Base-by-base conservation (phyloP, 805 yeast genomes). In the Lipomyces yamanashiensis region DNA sequence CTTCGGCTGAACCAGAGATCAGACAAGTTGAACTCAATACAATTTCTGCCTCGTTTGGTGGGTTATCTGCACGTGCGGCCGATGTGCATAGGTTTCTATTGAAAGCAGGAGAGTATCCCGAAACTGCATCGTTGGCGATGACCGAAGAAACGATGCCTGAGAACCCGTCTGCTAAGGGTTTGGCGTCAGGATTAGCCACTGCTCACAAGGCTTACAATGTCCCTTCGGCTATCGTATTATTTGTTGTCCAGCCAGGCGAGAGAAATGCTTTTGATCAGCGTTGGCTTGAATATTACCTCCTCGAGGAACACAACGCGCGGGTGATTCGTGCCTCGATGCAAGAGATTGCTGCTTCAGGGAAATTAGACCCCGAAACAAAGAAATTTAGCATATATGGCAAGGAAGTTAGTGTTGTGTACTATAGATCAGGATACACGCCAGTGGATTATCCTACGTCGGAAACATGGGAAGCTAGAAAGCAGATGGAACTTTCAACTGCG, bases 11-110 rank as follows among this genome's bases (percentile, higher is more conserved):
- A 8, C 63, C 59, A 19, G 76, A 76, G 13, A 88, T 93, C 71
- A 92, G 93, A 73, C 99, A 95, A 76, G 95, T 95, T 57, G 99
- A 95, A 75, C 93, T 93, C 79, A 95, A 95, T 76, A 92, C 99
- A 0, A 90, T 95, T 2, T 89, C 97, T 71, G 97, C 93, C 2
- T 92, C 98, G 0, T 95, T 95, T 78, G 97, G 96, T 21, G 98
- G 96, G 0, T 80, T 95, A 61, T 87, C 96, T 1, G 75, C 91
- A 13, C 89, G 87, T 73, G 93, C 90, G 33, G 89, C 95, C 21
- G 80, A 84, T 68, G 78, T 90, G 61, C 99, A 95, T 75, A 75
- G 81, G 21, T 90, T 83, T 67, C 69, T 78, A 21, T 63, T 41
- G 15, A 41, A 55, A 36, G 50, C 62, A 12, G 70, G 63, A 3